Conservation (phyloP, 129 eudicot genomes). For the Chrysanthemum lavandulifolium region DNA sequence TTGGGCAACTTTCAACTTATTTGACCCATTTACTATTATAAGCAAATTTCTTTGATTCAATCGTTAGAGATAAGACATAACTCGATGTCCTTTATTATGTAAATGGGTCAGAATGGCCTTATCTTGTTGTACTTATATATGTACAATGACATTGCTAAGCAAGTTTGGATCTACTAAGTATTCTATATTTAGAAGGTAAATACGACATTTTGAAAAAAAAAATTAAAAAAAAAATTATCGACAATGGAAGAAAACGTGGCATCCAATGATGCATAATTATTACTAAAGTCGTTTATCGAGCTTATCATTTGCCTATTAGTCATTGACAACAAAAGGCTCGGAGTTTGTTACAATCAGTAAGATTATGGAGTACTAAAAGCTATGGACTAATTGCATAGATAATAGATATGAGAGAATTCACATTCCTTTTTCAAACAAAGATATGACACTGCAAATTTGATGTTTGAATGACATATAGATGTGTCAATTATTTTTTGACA, state of each 20-base stretch:
- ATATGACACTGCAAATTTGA: neutral
- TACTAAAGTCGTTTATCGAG: neutral
- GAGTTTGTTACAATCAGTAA: neutral
- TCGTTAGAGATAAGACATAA: neutral
- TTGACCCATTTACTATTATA: no score
- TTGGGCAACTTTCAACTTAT: neutral
- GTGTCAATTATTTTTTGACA: neutral
- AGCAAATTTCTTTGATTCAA: no score
- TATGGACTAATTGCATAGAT: neutral
- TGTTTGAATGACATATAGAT: neutral
- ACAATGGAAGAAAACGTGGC: neutral
- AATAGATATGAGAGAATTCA: neutral
- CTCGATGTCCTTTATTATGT: neutral
- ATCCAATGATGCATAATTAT: neutral
- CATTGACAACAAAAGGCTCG: neutral
- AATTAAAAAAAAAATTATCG: neutral
- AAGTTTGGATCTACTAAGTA: neutral
- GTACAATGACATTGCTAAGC: neutral
- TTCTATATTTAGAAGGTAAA: neutral
- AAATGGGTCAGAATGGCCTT: neutral
- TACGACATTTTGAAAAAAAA: neutral
- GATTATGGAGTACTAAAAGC: neutral
- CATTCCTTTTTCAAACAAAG: no score
- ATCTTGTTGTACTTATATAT: neutral
- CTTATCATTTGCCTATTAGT: neutral